A percentile compares a stretch with the other conserved stretches of the same genome.
Conservation (phyloP, 1,284 basidiomycete species). For the Cerrena zonata region DNA sequence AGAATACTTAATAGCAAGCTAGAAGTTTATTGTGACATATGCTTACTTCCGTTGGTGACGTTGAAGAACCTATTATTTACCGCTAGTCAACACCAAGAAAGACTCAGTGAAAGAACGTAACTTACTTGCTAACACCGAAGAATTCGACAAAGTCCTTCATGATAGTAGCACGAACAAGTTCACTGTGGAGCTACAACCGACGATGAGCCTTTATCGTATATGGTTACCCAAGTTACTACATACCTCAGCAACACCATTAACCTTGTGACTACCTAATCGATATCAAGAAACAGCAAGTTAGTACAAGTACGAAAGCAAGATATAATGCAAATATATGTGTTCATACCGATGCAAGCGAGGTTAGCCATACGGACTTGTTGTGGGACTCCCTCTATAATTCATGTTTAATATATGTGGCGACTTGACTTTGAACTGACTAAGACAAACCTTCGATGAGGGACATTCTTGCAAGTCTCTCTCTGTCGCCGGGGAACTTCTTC, state of each 20-base stretch:
- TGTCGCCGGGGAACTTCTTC: conserved; percentile 81
- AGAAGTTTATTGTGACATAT: no score
- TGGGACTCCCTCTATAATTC: conserved; percentile 69
- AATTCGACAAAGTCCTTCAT: conserved; percentile 89
- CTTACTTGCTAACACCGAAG: conserved; percentile 65
- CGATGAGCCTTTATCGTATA: neutral
- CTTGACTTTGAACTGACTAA: no score
- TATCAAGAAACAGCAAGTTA: neutral
- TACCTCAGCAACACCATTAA: conserved; percentile 91
- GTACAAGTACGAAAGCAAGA: neutral
- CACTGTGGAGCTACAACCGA: conserved; percentile 55
- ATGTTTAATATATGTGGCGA: no score
- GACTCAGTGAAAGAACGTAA: conserved; percentile 29
- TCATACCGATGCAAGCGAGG: conserved; percentile 73
- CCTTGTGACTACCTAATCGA: conserved; percentile 64
- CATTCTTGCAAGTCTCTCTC: conserved; percentile 76
- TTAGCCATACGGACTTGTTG: conserved; percentile 87
- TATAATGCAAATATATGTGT: no score
- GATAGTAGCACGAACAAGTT: conserved; percentile 72
- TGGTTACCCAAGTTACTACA: neutral
- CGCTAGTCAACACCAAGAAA: neutral
- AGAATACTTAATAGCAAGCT: no score
- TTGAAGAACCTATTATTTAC: conserved; percentile 56
- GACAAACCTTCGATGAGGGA: conserved; percentile 76
- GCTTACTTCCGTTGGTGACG: conserved; percentile 79